phyloP scores from a whole-genome alignment of 192 early-diverging fungal genomes.

The Funneliformis geosporum region DNA sequence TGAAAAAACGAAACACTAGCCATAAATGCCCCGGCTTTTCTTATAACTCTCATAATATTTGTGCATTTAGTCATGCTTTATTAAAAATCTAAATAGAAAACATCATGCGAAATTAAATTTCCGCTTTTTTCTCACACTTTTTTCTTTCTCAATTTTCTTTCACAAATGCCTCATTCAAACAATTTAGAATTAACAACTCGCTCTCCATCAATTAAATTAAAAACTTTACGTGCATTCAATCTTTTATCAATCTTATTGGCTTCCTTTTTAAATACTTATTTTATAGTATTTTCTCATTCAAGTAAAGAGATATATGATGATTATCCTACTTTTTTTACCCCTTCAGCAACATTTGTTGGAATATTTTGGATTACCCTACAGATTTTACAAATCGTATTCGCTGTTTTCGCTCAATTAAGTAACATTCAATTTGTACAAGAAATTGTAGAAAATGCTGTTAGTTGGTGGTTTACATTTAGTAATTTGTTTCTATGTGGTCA shows the following conservation, averaged over 20 bases:
- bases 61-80: too few species aligned
- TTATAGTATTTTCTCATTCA: neutral
- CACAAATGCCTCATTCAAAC: too few species aligned
- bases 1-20: too few species aligned
- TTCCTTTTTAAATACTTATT: neutral
- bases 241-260: neutral
- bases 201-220: neutral
- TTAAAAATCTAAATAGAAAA: too few species aligned
- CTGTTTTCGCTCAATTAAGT: constrained; percentile 21
- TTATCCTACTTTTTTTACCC: constrained; percentile 17
- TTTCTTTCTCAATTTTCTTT: too few species aligned
- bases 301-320: constrained; percentile 2
- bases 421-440: neutral
- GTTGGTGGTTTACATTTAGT: constrained; percentile 14
- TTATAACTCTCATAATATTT: too few species aligned
- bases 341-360: constrained; percentile 3
- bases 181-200: neutral
- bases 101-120: too few species aligned
- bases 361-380: constrained; percentile 7
- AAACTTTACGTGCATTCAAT: neutral
- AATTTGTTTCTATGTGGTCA: neutral
- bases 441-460: neutral
- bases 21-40: too few species aligned
- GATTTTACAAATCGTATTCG: constrained; percentile 1
- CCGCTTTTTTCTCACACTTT: too few species aligned